Conservation (phyloP, 805 yeast species). For the Saturnispora galanensis region DNA sequence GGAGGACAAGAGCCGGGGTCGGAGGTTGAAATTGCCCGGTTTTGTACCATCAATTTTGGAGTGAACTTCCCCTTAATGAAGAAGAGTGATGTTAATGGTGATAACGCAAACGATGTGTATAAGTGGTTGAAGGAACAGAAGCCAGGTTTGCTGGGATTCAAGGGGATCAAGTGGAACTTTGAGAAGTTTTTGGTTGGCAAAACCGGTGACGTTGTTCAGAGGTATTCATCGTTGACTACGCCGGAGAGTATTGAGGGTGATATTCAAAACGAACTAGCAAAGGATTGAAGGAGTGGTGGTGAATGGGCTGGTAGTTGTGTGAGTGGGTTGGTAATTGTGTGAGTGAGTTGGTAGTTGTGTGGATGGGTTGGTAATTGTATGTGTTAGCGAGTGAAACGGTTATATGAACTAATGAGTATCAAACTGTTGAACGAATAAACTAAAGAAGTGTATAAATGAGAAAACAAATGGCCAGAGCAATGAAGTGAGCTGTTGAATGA, state of each 20-base stretch:
- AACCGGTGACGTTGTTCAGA: constrained; percentile 42
- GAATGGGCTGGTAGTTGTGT: too few relatives aligned
- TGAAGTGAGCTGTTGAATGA: too few relatives aligned
- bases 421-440: too few relatives aligned
- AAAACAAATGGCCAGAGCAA: too few relatives aligned
- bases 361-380: too few relatives aligned
- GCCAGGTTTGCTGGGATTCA: constrained; percentile 57
- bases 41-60: constrained; percentile 75
- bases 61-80: constrained; percentile 83
- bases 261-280: constrained; percentile 27
- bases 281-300: too few relatives aligned
- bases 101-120: constrained; percentile 71
- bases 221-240: constrained; percentile 51
- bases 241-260: constrained; percentile 52
- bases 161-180: constrained; percentile 53
- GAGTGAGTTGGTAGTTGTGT: too few relatives aligned
- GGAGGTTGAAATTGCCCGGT: constrained; percentile 58
- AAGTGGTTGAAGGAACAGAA: constrained; percentile 57
- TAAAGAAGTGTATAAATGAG: too few relatives aligned
- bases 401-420: too few relatives aligned
- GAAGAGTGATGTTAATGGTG: constrained; percentile 86
- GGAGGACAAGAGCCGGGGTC: constrained; percentile 68
- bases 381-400: too few relatives aligned
- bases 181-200: constrained; percentile 49
- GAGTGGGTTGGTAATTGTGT: too few relatives aligned